Evolutionary conservation across 768 basidiomycete species (phyloP).

Genomic region (Naganishia friedmannii): DNA sequence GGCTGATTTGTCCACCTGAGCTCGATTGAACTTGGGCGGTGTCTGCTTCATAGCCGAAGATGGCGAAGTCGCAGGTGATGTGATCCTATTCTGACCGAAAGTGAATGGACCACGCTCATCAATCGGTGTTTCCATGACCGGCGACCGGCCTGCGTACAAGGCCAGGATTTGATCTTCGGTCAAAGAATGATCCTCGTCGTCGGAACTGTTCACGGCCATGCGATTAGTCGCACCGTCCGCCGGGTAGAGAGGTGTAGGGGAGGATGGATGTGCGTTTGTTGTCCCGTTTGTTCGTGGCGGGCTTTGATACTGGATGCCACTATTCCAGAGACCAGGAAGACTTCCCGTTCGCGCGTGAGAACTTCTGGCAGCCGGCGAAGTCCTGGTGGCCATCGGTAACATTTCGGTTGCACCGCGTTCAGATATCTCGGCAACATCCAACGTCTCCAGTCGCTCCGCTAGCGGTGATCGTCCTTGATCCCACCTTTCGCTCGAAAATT

Average conservation of each 20-base stretch:
- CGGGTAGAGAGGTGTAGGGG: conserved; percentile 6
- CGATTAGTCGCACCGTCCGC: conserved; percentile 1
- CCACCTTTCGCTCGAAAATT: conserved; percentile 12
- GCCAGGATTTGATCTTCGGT: conserved; percentile 16
- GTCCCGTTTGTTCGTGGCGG: not conserved
- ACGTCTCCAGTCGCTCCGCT: not conserved
- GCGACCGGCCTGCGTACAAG: conserved; percentile 7
- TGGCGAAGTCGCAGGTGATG: conserved; percentile 1
- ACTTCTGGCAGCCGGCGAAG: not conserved
- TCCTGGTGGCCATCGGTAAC: not conserved
- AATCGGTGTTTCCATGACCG: conserved; percentile 9
- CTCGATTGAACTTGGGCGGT: not conserved
- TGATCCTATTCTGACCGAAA: not conserved
- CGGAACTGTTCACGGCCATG: not conserved
- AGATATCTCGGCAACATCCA: not conserved
- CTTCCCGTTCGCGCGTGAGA: conserved; percentile 5
- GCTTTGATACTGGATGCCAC: not conserved
- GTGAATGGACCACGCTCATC: conserved; percentile 12
- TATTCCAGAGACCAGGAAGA: conserved; percentile 1
- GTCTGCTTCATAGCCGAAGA: conserved; percentile 8
- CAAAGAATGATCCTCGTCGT: not conserved
- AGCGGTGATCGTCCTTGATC: not conserved
- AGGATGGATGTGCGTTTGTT: not conserved
- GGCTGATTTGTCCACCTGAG: not conserved
- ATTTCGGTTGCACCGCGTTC: not conserved